Conservation (phyloP, 2,329 filamentous ascomycete genomes). For the Fusarium oligoseptatum region DNA sequence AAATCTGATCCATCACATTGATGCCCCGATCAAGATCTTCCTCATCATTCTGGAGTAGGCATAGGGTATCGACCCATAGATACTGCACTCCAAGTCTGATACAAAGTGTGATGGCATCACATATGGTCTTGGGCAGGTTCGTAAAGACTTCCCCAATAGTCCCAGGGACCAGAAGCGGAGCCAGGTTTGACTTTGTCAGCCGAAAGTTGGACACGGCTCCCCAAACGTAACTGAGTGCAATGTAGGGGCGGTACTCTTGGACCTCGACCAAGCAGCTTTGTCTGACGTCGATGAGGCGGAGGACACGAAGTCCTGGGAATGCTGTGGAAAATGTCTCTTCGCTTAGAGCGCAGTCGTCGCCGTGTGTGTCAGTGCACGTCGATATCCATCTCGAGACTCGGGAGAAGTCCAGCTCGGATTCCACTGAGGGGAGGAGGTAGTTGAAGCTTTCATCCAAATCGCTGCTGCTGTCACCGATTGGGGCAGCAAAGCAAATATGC, state of each 20-base stretch:
- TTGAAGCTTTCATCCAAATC: not conserved
- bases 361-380: not conserved
- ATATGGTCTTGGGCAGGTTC: slow-evolving; percentile 4
- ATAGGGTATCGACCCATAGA: slow-evolving; percentile 17
- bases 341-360: not conserved
- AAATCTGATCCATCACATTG: slow-evolving; percentile 23
- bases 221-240: slow-evolving; percentile 32
- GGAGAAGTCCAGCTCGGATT: not conserved
- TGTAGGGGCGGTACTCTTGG: not conserved
- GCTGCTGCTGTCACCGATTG: not conserved
- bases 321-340: not conserved
- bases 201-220: slow-evolving; percentile 17
- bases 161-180: not conserved
- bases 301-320: slow-evolving; percentile 4
- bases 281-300: not conserved
- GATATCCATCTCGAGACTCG: not conserved
- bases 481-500: not conserved
- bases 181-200: slow-evolving; percentile 15
- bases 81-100: slow-evolving; percentile 5
- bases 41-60: slow-evolving; percentile 8
- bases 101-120: not conserved
- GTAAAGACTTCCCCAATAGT: not conserved
- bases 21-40: slow-evolving; percentile 14
- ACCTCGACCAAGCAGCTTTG: slow-evolving; percentile 7
- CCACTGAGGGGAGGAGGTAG: not conserved